Evolutionary conservation across 768 basidiomycete species (phyloP).

Genomic region (Sarcomyxa edulis): DNA sequence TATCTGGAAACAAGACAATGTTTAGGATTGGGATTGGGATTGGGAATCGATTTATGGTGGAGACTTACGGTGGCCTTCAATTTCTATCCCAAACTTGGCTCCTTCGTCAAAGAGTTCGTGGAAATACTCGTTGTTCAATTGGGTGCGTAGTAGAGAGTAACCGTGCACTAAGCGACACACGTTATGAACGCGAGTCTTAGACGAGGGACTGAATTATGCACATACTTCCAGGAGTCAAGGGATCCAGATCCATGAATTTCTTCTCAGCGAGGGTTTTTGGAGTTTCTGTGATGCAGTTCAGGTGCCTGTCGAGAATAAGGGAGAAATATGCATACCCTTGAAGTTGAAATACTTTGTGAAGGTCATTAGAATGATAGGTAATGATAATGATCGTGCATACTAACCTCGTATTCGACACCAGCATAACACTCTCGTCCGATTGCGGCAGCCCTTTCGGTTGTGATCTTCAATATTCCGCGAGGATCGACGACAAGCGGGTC

Average conservation of each 20-base stretch:
- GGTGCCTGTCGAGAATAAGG: background rate
- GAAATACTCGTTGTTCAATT: constrained; percentile 87
- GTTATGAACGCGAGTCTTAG: background rate
- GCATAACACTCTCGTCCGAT: constrained; percentile 62
- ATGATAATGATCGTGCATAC: too few relatives aligned
- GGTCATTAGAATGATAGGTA: constrained; percentile 1
- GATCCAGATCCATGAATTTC: constrained; percentile 64
- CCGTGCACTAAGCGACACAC: constrained; percentile 76
- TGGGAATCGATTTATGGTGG: background rate
- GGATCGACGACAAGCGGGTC: constrained; percentile 80
- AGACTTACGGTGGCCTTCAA: constrained; percentile 82
- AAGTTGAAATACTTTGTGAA: constrained; percentile 88
- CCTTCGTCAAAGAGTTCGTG: constrained; percentile 80
- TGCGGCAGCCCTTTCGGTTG: constrained; percentile 43
- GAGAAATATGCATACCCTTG: constrained; percentile 47
- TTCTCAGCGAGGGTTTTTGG: constrained; percentile 72
- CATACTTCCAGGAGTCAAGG: constrained; percentile 92
- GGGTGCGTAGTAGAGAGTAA: constrained; percentile 88
- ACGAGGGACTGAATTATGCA: constrained; percentile 9
- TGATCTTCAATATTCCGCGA: constrained; percentile 66
- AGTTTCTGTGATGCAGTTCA: constrained; percentile 54
- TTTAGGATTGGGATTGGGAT: background rate
- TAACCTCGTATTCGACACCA: constrained; percentile 93
- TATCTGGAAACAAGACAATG: constrained; percentile 43
- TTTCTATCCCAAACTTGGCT: constrained; percentile 62